phyloP scores from a whole-genome alignment of 78 protist species.

The Abeoforma whisleri region DNA sequence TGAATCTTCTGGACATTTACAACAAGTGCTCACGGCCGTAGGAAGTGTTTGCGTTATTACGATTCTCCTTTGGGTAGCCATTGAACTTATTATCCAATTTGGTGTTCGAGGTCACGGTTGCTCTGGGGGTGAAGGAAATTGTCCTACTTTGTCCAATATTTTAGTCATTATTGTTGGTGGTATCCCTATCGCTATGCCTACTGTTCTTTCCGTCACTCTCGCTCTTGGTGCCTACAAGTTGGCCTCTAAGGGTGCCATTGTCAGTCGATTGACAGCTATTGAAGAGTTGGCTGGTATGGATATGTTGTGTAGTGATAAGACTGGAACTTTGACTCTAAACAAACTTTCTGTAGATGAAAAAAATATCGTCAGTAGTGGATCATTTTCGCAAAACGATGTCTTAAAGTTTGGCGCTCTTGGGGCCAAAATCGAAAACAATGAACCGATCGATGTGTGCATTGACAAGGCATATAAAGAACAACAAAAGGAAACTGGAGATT shows the following conservation, averaged over 20 bases:
- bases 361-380: constrained; percentile 38
- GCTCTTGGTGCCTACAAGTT: constrained; percentile 73
- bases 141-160: constrained; percentile 50
- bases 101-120: constrained; percentile 32
- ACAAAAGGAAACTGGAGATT: constrained; percentile 26
- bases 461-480: constrained; percentile 31
- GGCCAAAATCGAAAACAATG: constrained; percentile 48
- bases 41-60: constrained; percentile 57
- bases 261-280: constrained; percentile 68
- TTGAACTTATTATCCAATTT: constrained; percentile 51
- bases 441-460: constrained; percentile 61
- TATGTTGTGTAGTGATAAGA: constrained; percentile 75
- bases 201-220: constrained; percentile 70
- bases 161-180: constrained; percentile 59
- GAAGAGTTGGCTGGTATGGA: constrained; percentile 50
- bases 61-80: constrained; percentile 52
- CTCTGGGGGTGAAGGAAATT: constrained; percentile 31
- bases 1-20: constrained; percentile 59
- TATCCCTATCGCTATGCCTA: constrained; percentile 73
- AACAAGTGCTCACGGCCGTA: constrained; percentile 50
- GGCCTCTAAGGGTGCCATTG: constrained; percentile 62
- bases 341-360: constrained; percentile 68
- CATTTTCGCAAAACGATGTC: constrained; percentile 44
- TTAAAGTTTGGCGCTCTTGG: constrained; percentile 39
- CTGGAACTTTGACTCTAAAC: constrained; percentile 90